These are phyloP conservation scores for Polymyxa betae DNA, from an alignment of 208 protist species.

Conservation along the genomic window DNA sequence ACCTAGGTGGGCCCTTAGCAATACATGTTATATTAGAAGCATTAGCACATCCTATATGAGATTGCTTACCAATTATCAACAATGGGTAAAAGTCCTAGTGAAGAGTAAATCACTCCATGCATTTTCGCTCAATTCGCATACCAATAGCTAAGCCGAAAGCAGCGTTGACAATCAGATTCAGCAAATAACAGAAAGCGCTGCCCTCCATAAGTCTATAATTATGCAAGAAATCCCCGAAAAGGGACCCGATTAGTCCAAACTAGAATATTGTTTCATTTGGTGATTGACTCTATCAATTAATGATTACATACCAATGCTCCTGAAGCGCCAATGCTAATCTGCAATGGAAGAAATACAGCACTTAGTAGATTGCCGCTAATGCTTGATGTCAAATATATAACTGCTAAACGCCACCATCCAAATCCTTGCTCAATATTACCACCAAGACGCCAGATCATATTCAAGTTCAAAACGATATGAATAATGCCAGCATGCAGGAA, in stretches of 20 bases:
- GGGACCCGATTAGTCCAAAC: background rate
- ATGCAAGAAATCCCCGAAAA: conserved; percentile 28
- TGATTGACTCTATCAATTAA: background rate
- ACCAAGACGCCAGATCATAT: background rate
- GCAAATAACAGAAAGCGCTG: background rate
- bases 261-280: background rate
- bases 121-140: too few species aligned
- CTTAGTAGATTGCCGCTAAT: conserved; percentile 50
- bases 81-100: background rate
- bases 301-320: conserved; percentile 24
- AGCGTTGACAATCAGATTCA: background rate
- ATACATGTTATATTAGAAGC: too few species aligned
- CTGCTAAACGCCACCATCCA: background rate
- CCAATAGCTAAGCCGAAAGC: background rate
- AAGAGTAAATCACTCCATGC: too few species aligned
- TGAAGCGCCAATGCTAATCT: conserved; percentile 47
- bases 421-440: conserved; percentile 9
- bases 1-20: conserved; percentile 23
- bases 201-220: conserved; percentile 40
- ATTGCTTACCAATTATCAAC: conserved; percentile 58
- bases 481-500: conserved; percentile 42
- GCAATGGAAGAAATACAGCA: conserved; percentile 26
- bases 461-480: conserved; percentile 32
- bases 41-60: too few species aligned
- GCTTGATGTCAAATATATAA: background rate